phyloP scores from a whole-genome alignment of 306 rosid genomes.

The Crataegus laevigata region DNA sequence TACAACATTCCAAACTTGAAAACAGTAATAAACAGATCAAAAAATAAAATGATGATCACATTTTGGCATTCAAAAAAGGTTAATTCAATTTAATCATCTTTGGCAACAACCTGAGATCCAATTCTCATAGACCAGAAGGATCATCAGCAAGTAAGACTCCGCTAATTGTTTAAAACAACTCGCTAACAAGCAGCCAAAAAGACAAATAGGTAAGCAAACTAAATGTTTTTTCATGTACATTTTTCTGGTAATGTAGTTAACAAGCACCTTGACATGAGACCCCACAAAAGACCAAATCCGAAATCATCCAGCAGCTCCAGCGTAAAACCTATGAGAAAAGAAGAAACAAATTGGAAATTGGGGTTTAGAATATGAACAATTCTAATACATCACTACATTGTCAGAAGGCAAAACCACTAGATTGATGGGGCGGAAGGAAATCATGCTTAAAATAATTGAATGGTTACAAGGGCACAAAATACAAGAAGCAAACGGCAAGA shows the following conservation, averaged over 20 bases:
- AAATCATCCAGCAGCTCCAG: conserved; percentile 80
- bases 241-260: not conserved
- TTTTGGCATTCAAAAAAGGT: not conserved
- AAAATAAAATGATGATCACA: not conserved
- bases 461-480: conserved; percentile 1
- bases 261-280: conserved; percentile 68
- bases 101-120: not conserved
- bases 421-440: conserved; percentile 11
- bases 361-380: no score
- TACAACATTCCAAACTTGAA: not conserved
- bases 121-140: not conserved
- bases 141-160: not conserved
- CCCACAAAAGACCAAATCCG: conserved; percentile 82
- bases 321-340: conserved; percentile 34
- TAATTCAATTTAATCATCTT: not conserved
- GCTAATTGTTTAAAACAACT: not conserved
- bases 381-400: no score
- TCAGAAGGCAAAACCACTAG: conserved; percentile 2
- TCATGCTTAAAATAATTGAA: not conserved
- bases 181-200: not conserved
- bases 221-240: not conserved
- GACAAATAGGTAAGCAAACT: not conserved
- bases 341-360: conserved; percentile 15
- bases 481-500: conserved; percentile 5
- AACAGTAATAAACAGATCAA: not conserved